Conservation (phyloP, 2,329 filamentous ascomycete species). For the Calycina marina region DNA sequence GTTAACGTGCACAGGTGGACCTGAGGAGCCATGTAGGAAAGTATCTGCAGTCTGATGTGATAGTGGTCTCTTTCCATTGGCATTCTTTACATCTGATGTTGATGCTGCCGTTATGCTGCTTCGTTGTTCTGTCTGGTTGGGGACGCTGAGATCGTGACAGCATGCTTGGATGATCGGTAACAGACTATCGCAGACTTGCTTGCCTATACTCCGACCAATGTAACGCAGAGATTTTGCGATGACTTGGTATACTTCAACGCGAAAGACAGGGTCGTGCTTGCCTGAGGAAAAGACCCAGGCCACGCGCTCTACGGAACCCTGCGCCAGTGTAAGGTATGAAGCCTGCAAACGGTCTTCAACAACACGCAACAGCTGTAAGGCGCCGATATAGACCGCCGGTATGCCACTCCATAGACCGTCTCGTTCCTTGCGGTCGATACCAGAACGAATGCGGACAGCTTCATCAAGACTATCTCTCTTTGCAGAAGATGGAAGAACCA, state of each 20-base stretch:
- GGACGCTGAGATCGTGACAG: conserved; percentile 56
- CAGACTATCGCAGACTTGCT: conserved; percentile 48
- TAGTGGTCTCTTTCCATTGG: conserved; percentile 20
- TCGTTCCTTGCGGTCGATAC: conserved; percentile 66
- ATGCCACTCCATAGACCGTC: conserved; percentile 63
- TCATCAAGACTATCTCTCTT: conserved; percentile 3
- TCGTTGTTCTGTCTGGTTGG: conserved; percentile 24
- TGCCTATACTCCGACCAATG: conserved; percentile 52
- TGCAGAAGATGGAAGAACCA: conserved; percentile 32
- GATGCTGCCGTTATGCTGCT: conserved; percentile 8
- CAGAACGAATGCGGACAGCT: conserved; percentile 47
- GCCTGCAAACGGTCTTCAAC: conserved; percentile 43
- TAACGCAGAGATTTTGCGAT: conserved; percentile 41
- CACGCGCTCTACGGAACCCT: conserved; percentile 55
- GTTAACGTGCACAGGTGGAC: conserved; percentile 19
- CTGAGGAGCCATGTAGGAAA: conserved; percentile 34
- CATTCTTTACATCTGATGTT: conserved; percentile 19
- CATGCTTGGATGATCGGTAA: conserved; percentile 47
- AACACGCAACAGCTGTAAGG: conserved; percentile 45
- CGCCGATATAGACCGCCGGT: conserved; percentile 58
- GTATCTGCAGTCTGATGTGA: conserved; percentile 53
- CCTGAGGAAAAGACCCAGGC: conserved; percentile 53
- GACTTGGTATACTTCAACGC: conserved; percentile 45
- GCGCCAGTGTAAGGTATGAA: conserved; percentile 42
- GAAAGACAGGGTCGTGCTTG: conserved; percentile 37